These are phyloP conservation scores for Diaporthe australafricana DNA, from an alignment of 2,329 filamentous ascomycete genomes.

Conservation along the genomic window DNA sequence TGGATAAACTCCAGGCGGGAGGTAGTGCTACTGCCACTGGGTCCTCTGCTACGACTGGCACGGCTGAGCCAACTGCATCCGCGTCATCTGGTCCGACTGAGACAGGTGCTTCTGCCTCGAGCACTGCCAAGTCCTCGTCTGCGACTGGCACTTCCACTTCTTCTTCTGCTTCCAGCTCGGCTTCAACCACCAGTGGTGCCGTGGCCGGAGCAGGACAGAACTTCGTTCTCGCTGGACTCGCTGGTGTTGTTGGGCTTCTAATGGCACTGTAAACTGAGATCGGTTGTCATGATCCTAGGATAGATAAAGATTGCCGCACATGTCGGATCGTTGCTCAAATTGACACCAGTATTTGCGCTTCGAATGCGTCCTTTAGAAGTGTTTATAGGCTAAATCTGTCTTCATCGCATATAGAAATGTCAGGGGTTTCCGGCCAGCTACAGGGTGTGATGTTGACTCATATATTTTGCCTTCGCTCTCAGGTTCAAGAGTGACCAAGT, in stretches of 20 bases:
- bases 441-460: too few relatives aligned
- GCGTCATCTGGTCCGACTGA: conserved; percentile 14
- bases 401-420: too few relatives aligned
- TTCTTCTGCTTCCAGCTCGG: not conserved
- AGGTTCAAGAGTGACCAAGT: too few relatives aligned
- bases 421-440: too few relatives aligned
- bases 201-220: not conserved
- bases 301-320: not conserved
- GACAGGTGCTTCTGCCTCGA: conserved; percentile 16
- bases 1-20: conserved; percentile 29
- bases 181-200: conserved; percentile 14
- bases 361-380: too few relatives aligned
- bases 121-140: not conserved
- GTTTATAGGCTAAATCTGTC: too few relatives aligned
- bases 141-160: not conserved
- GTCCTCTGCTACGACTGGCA: not conserved
- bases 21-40: conserved; percentile 3
- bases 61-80: conserved; percentile 13
- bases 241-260: conserved; percentile 24
- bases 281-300: too few relatives aligned
- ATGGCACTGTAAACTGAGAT: conserved; percentile 18
- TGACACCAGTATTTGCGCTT: too few relatives aligned
- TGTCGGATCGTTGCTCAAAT: not conserved
- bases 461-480: too few relatives aligned
- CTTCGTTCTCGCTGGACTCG: conserved; percentile 17